These are phyloP conservation scores for Talaromyces sp. DNA, from an alignment of 2,329 filamentous ascomycete species.

Conservation along the genomic window DNA sequence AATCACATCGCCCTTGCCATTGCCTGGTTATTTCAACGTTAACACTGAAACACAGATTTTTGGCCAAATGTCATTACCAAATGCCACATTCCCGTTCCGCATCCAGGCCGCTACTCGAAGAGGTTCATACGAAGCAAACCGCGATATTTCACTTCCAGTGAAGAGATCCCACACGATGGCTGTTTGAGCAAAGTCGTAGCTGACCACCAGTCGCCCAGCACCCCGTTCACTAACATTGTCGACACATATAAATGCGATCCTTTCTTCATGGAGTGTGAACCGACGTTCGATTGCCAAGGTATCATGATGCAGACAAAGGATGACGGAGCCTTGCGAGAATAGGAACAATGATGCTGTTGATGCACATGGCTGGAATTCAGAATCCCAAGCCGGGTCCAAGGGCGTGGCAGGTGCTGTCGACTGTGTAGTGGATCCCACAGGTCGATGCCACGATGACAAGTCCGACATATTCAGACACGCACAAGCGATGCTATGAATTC, in stretches of 20 bases:
- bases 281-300: constrained; percentile 81
- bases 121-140: constrained; percentile 88
- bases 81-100: constrained; percentile 93
- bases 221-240: constrained; percentile 88
- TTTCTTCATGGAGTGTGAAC: constrained; percentile 77
- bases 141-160: constrained; percentile 80
- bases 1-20: constrained; percentile 86
- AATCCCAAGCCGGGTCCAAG: constrained; percentile 32
- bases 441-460: constrained; percentile 55
- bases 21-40: constrained; percentile 56
- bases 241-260: constrained; percentile 76
- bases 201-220: constrained; percentile 79
- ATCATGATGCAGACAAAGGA: constrained; percentile 88
- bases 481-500: constrained; percentile 9
- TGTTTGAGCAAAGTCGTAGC: constrained; percentile 84
- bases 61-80: constrained; percentile 62
- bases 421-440: constrained; percentile 55
- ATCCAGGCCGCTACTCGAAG: constrained; percentile 87
- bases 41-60: constrained; percentile 11
- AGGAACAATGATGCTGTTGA: constrained; percentile 88
- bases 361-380: constrained; percentile 75
- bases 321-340: constrained; percentile 73
- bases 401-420: constrained; percentile 40
- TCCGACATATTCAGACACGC: constrained; percentile 48
- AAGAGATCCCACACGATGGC: constrained; percentile 96